Evolutionary conservation across 139 green algal genomes (phyloP), one percentile per base, ranked within the genome.

Genomic region (Tetraselmis striata): DNA sequence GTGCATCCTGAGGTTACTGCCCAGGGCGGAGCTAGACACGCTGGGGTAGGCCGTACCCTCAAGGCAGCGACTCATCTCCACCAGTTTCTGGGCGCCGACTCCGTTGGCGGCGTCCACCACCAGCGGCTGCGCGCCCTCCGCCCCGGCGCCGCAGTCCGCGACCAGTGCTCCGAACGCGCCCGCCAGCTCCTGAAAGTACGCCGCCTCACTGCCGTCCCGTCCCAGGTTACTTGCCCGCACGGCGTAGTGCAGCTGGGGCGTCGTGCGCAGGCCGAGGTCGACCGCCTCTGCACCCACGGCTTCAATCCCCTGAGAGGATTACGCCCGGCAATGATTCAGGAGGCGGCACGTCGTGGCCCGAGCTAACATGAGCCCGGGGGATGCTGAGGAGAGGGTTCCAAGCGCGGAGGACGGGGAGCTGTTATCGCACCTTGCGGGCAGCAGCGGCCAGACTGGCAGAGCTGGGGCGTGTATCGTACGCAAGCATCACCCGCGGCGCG

Each of bases 61-160:
- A 5, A 67, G 45, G 45, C 5, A 67, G 18, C 45, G 45, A 67
- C 18, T 67, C 45, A 67, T 67, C 0, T 26, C 67, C 58, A 81
- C 31, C 58, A 98, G 80, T 82, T 97, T 94, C 2, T 45, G 28
- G 0, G 87, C 94, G 1, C 96, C 97, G 23, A 99, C 95, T 30
- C 97, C 97, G 83, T 99, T 98, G 26, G 97, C 96, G 75, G 92
- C 97, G 83, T 99, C 97, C 32, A 99, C 90, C 18, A 93, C 59
- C 32, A 98, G 59, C 2, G n/a, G 76, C 85, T 88, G 80, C 18
- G 45, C 5, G 11, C 5, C 5, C 18, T 5, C 45, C 45, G 5
- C 45, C 45, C 11, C 11, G 45, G 45, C 45, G 45, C 18, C 45
- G 45, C 18, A 67, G 45, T 18, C 18, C 11, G 45, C 45, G 11